Percentiles rank a stretch among this genome's conserved stretches.
phyloP scores from a whole-genome alignment of 2,329 filamentous ascomycete genomes.

The Alternaria sp. region DNA sequence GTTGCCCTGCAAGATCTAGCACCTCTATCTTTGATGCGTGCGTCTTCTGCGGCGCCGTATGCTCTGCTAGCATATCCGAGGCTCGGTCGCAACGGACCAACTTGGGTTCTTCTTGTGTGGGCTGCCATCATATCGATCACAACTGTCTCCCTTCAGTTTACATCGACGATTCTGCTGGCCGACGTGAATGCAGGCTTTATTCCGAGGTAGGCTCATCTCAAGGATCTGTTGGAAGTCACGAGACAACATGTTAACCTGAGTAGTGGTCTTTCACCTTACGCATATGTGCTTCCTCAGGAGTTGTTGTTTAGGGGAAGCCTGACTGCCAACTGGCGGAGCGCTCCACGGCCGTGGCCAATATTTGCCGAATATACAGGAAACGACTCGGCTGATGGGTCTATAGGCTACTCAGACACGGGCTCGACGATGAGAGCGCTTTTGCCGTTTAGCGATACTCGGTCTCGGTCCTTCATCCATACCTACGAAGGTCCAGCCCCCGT shows the following conservation, averaged over 20 bases:
- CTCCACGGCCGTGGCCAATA: neutral
- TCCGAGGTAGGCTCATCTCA: neutral
- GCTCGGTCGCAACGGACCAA: neutral
- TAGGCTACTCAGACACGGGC: neutral
- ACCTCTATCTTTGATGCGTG: neutral
- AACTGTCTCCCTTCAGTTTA: neutral
- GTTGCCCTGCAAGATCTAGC: neutral
- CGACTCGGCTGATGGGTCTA: neutral
- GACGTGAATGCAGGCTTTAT: neutral
- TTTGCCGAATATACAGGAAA: neutral
- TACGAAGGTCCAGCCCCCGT: neutral
- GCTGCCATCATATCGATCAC: neutral
- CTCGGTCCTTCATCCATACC: neutral
- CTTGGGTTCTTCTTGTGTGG: neutral
- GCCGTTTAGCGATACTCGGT: neutral
- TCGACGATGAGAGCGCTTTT: neutral
- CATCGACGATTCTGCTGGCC: neutral
- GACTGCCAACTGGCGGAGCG: neutral
- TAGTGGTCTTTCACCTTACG: neutral
- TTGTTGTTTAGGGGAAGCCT: accelerated
- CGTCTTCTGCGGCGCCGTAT: neutral
- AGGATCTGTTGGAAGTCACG: accelerated
- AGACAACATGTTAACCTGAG: too few relatives aligned
- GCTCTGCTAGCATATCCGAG: neutral
- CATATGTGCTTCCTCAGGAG: neutral